Evolutionary conservation across 176 grass and related monocot species (phyloP).

Genomic region (Bothriochloa decipiens): DNA sequence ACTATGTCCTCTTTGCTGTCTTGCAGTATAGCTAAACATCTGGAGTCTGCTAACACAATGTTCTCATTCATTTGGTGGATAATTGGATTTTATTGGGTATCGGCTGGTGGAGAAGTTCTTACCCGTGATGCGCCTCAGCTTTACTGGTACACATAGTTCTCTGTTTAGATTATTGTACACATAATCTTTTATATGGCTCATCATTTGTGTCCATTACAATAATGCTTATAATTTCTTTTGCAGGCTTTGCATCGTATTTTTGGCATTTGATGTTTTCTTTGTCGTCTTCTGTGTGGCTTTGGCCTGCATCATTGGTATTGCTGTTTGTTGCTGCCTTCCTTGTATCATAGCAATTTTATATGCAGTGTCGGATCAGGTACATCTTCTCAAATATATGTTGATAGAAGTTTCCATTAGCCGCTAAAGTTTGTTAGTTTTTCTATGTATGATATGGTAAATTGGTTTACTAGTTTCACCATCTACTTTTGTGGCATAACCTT

Average conservation of each 20-base stretch:
- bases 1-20: constrained; percentile 15
- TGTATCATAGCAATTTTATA: constrained; percentile 96
- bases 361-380: constrained; percentile 81
- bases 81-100: constrained; percentile 91
- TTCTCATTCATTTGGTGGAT: constrained; percentile 93
- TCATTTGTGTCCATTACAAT: neutral
- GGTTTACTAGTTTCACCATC: constrained; percentile 5
- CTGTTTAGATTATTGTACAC: neutral
- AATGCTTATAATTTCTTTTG: constrained; percentile 36
- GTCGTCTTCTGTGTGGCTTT: constrained; percentile 86
- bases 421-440: neutral
- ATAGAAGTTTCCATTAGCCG: neutral
- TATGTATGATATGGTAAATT: neutral
- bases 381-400: neutral
- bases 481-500: neutral
- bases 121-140: constrained; percentile 67
- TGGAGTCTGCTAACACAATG: constrained; percentile 90
- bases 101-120: constrained; percentile 71
- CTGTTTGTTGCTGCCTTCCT: constrained; percentile 93
- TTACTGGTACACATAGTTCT: constrained; percentile 60
- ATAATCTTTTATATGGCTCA: too few species aligned
- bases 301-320: constrained; percentile 92
- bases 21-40: constrained; percentile 65
- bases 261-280: constrained; percentile 96
- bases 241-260: constrained; percentile 91